These are phyloP conservation scores for Wickerhamiella kazuoi DNA, from an alignment of 805 yeast species.

Conservation along the genomic window DNA sequence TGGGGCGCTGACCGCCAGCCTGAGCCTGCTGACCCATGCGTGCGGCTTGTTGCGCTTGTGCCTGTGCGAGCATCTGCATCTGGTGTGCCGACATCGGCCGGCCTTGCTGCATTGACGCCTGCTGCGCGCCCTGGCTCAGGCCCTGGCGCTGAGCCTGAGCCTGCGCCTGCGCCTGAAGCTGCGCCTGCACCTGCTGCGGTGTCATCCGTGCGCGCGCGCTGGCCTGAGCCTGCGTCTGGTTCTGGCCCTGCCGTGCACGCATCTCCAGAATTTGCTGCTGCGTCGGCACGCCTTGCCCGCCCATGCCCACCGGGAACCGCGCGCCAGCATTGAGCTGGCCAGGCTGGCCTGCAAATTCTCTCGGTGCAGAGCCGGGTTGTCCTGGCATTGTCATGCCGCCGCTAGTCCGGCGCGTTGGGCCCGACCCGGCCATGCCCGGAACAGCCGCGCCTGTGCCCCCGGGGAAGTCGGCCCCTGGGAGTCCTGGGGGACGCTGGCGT, in stretches of 20 bases:
- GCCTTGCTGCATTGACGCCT: constrained; percentile 1
- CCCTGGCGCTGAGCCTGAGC: constrained; percentile 5
- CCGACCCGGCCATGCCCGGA: constrained; percentile 9
- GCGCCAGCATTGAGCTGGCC: background rate
- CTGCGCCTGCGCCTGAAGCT: constrained; percentile 7
- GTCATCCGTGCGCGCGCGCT: constrained; percentile 4
- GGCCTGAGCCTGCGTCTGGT: constrained; percentile 3
- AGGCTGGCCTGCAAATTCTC: no score
- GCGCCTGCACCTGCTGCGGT: constrained; percentile 7
- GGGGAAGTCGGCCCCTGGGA: constrained; percentile 20
- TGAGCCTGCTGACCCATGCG: background rate
- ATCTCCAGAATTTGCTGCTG: background rate
- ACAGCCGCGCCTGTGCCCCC: constrained; percentile 17
- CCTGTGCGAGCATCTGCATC: constrained; percentile 1
- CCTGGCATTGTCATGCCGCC: no score
- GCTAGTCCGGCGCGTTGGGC: no score
- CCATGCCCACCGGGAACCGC: background rate
- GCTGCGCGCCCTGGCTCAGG: background rate
- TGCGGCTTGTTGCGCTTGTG: background rate
- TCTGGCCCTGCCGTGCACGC: background rate
- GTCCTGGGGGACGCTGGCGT: constrained; percentile 8
- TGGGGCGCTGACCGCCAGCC: background rate
- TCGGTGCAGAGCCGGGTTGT: no score
- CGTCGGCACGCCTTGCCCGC: background rate
- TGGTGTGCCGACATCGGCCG: background rate